phyloP scores from a whole-genome alignment of 1,139 yeast species.

The Blastobotrys apis region DNA sequence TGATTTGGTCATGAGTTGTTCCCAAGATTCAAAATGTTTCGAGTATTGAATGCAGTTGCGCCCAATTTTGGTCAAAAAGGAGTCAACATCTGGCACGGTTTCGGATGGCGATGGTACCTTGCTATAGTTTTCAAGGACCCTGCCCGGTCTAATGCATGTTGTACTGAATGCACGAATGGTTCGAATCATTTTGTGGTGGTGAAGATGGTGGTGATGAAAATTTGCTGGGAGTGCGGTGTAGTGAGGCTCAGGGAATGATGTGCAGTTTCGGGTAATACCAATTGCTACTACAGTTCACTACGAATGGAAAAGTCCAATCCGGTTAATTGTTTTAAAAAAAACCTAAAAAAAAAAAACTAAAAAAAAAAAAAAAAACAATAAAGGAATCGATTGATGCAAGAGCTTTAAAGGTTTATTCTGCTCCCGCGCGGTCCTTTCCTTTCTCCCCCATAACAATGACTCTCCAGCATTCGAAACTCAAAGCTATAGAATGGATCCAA shows the following conservation, averaged over 20 bases:
- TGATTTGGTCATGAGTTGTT: slow-evolving; percentile 33
- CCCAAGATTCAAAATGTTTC: slow-evolving; percentile 73
- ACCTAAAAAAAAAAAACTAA: no score
- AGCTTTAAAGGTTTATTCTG: no score
- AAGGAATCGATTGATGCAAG: no score
- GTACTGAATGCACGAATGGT: not conserved
- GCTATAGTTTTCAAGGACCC: slow-evolving; percentile 9
- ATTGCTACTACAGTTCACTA: no score
- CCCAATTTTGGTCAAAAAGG: slow-evolving; percentile 73
- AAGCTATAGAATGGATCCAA: not conserved
- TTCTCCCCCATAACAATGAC: no score
- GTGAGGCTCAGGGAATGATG: no score
- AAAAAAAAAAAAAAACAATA: no score
- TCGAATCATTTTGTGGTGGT: not conserved
- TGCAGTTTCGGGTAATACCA: no score
- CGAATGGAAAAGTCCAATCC: no score
- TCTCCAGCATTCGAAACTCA: not conserved
- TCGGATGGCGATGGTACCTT: slow-evolving; percentile 45
- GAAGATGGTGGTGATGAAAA: not conserved
- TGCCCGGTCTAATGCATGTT: slow-evolving; percentile 3
- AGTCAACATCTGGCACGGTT: slow-evolving; percentile 63
- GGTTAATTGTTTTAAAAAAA: no score
- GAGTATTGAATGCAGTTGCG: slow-evolving; percentile 63
- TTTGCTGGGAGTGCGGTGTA: not conserved
- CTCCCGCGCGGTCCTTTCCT: no score